These are phyloP conservation scores for Coniochaeta sp. DNA, from an alignment of 2,329 filamentous ascomycete species.

Conservation along the genomic window DNA sequence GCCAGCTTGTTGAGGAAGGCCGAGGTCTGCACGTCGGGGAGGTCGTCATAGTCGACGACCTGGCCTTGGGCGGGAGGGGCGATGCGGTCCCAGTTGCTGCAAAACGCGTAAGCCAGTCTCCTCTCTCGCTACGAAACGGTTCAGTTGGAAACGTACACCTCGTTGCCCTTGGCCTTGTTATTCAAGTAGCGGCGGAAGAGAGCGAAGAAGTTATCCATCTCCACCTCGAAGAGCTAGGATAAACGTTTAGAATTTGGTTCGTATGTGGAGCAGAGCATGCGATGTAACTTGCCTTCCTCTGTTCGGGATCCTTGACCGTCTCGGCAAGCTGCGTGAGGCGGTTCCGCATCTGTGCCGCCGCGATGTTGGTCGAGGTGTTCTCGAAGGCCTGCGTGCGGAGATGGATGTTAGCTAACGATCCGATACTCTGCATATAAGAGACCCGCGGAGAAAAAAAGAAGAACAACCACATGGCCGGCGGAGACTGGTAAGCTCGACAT, in stretches of 20 bases:
- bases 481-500: conserved; percentile 2
- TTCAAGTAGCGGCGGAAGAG: conserved; percentile 98
- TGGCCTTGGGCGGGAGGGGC: conserved; percentile 86
- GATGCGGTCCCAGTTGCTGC: conserved; percentile 92
- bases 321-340: conserved; percentile 87
- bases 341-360: conserved; percentile 98
- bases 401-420: conserved; percentile 23
- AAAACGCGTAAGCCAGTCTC: conserved; percentile 10
- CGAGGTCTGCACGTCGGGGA: conserved; percentile 83
- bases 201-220: conserved; percentile 99
- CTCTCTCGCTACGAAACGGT: neutral
- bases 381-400: conserved; percentile 74
- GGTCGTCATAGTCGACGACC: conserved; percentile 89
- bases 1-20: conserved; percentile 96
- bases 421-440: neutral
- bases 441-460: neutral
- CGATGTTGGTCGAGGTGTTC: conserved; percentile 97
- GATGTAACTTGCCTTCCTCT: conserved; percentile 65
- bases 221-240: conserved; percentile 81
- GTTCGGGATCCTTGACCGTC: conserved; percentile 71
- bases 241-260: conserved; percentile 11
- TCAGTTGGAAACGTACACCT: conserved; percentile 48
- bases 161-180: conserved; percentile 97
- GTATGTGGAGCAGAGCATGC: neutral
- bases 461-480: neutral